Conservation (phyloP, 257 asterid species). For the Forsythia suspensa region DNA sequence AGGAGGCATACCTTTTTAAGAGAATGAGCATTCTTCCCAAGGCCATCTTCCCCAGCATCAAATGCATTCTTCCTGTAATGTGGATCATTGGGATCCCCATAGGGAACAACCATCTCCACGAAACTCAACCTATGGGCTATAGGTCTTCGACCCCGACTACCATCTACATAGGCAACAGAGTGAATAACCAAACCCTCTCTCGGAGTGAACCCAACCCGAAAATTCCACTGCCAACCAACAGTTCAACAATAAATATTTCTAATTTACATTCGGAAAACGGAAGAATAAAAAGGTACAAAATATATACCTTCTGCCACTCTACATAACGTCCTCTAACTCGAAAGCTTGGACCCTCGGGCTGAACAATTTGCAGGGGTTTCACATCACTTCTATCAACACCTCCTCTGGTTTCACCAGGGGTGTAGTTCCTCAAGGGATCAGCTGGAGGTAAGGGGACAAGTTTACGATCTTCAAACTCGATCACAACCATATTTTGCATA, state of each 20-base stretch:
- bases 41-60: constrained; percentile 99
- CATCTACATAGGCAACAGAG: constrained; percentile 96
- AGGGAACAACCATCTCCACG: constrained; percentile 47
- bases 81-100: constrained; percentile 60
- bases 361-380: constrained; percentile 82
- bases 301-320: constrained; percentile 94
- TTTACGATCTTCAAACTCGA: constrained; percentile 58
- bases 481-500: constrained; percentile 58
- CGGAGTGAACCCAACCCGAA: constrained; percentile 94
- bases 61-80: constrained; percentile 97
- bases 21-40: constrained; percentile 96
- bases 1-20: constrained; percentile 69
- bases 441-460: constrained; percentile 62
- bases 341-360: constrained; percentile 98
- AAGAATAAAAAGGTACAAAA: constrained; percentile 9
- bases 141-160: constrained; percentile 94
- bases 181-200: constrained; percentile 96
- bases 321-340: constrained; percentile 77
- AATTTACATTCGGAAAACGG: not conserved
- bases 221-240: constrained; percentile 79
- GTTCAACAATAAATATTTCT: constrained; percentile 10
- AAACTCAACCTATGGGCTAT: constrained; percentile 58
- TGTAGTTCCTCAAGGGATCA: constrained; percentile 85
- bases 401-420: constrained; percentile 93
- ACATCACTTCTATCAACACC: constrained; percentile 97